Evolutionary conservation across 2,329 filamentous ascomycete species (phyloP), one percentile per base, ranked within the genome.

Genomic region (Diplodia mutila): DNA sequence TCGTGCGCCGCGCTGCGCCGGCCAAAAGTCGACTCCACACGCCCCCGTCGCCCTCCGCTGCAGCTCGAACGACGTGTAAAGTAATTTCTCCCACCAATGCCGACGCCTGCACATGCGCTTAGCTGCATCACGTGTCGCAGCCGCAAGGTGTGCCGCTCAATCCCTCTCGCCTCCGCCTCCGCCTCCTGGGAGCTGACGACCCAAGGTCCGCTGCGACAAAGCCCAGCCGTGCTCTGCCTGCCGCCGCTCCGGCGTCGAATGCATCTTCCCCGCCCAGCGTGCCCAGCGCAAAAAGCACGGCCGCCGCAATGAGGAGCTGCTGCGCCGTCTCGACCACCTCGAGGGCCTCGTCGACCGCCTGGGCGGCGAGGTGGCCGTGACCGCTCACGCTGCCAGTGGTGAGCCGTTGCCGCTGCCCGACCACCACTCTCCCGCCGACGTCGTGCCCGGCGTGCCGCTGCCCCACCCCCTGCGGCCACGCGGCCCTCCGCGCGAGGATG

Each of bases 301-400:
- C 49, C 66, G 66, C 34, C 66, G 66, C 48, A 61, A 67, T 29
- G 66, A 67, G 27, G 66, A 67, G 34, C 55, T 67, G 32, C 57
- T 67, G 55, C 66, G 66, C 16, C 55, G 66, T 1, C 55, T 67
- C 21, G 66, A 67, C 39, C 66, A 67, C 21, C 66, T 67, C 27
- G 66, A 67, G 48, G 57, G 66, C 25, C 55, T 67, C 9, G 66
- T 67, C 29, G 66, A 67, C 48, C 32, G 66, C 1, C 42, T 67
- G 55, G 66, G 66, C n/a, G 66, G 66, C 66, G 66, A 67, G 48
- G 66, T 67, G 9, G 66, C 66, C 27, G 57, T 67, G 3, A 29
- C 55, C 6, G 66, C 66, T 0, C 51, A 49, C n/a, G 42, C 42
- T 21, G 53, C 53, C 12, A 59, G n/a, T 8, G 54, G 54, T 8